Percentiles rank a stretch among this genome's conserved stretches.
Conservation (phyloP, 768 basidiomycete species). For the Lactarius psammicola region DNA sequence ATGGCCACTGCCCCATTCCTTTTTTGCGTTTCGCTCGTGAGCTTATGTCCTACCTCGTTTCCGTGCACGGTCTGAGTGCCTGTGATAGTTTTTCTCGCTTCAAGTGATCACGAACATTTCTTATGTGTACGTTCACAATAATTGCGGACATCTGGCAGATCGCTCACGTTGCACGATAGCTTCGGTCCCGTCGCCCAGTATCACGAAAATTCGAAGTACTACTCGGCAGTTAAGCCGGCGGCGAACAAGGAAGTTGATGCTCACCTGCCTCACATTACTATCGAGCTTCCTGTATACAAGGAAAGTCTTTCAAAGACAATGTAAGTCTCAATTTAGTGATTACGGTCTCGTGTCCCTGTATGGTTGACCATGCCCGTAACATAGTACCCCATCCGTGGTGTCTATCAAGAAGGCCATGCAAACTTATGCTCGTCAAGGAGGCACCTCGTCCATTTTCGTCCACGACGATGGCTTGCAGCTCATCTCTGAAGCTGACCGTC, state of each 20-base stretch:
- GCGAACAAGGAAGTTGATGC: constrained; percentile 62
- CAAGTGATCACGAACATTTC: constrained; percentile 64
- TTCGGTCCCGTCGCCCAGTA: constrained; percentile 84
- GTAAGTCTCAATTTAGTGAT: constrained; percentile 46
- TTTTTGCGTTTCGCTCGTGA: constrained; percentile 71
- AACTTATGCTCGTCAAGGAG: constrained; percentile 89
- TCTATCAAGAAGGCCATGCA: constrained; percentile 85
- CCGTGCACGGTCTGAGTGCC: neutral
- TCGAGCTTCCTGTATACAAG: constrained; percentile 89
- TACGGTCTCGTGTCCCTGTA: neutral
- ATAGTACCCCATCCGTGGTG: constrained; percentile 68
- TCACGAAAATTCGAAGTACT: constrained; percentile 81
- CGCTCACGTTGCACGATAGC: constrained; percentile 36
- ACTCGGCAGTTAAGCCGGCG: constrained; percentile 64
- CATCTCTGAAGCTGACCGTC: constrained; percentile 57
- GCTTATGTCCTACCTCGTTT: constrained; percentile 29
- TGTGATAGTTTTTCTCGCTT: constrained; percentile 64
- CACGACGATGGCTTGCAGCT: constrained; percentile 84
- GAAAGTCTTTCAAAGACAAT: constrained; percentile 80
- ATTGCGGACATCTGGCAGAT: neutral
- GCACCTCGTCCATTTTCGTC: constrained; percentile 73
- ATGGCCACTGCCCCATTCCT: constrained; percentile 65
- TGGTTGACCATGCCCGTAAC: constrained; percentile 12
- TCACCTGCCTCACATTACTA: constrained; percentile 68
- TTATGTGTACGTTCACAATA: constrained; percentile 51